phyloP scores from a whole-genome alignment of 1,284 basidiomycete species.

The Ceratobasidium sp. region DNA sequence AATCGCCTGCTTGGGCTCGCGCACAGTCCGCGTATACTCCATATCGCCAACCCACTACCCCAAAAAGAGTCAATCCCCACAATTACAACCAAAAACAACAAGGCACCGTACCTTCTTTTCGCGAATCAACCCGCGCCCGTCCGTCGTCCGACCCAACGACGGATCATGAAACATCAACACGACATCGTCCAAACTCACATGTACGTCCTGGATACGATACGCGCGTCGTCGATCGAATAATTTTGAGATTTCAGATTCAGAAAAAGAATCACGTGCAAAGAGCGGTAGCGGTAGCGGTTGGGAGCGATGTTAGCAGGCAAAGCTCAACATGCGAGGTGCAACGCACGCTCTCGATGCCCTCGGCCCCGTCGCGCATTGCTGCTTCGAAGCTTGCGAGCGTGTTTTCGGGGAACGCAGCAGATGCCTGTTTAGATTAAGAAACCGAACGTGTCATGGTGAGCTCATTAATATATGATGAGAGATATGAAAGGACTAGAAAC shows the following conservation, averaged over 20 bases:
- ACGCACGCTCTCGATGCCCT: slow-evolving; percentile 87
- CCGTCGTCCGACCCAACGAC: slow-evolving; percentile 65
- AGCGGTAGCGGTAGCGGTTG: background rate
- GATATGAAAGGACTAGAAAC: slow-evolving; percentile 56
- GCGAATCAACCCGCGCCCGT: slow-evolving; percentile 65
- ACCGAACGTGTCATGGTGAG: slow-evolving; percentile 41
- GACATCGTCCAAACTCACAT: slow-evolving; percentile 90
- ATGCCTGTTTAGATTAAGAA: slow-evolving; percentile 69
- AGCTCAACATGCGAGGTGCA: slow-evolving; percentile 52
- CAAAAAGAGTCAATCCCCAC: slow-evolving; percentile 53
- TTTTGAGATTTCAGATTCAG: too few species aligned
- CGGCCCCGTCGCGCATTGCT: slow-evolving; percentile 92
- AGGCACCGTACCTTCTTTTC: slow-evolving; percentile 53
- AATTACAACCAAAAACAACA: slow-evolving; percentile 48
- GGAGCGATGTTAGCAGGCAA: background rate
- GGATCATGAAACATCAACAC: slow-evolving; percentile 96
- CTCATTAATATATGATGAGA: slow-evolving; percentile 43
- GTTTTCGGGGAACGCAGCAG: slow-evolving; percentile 89
- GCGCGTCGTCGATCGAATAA: too few species aligned
- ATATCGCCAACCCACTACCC: slow-evolving; percentile 83
- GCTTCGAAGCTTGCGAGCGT: slow-evolving; percentile 92
- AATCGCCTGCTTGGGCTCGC: slow-evolving; percentile 86
- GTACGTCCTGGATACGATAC: slow-evolving; percentile 80
- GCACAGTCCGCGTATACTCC: slow-evolving; percentile 84
- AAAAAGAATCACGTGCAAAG: slow-evolving; percentile 13